Conservation (phyloP, 129 eudicot species). For the Apium graveolens region DNA sequence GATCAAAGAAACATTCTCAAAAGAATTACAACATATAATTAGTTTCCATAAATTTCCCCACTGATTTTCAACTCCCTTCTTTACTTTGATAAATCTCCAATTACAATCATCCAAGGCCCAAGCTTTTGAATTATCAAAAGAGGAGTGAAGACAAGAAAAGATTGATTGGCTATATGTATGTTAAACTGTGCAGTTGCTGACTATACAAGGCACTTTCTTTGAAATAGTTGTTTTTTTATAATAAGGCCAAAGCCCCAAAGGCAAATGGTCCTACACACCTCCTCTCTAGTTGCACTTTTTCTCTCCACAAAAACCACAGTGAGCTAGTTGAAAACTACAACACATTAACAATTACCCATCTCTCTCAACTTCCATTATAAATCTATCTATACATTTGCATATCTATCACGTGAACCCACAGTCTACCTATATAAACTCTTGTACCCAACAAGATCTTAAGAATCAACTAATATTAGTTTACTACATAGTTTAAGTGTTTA, state of each 20-base stretch:
- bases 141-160: slow-evolving; percentile 32
- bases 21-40: slow-evolving; percentile 54
- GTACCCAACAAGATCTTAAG: slow-evolving; percentile 3
- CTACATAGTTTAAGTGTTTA: neutral
- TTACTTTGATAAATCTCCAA: slow-evolving; percentile 34
- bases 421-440: neutral
- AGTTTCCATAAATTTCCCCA: slow-evolving; percentile 26
- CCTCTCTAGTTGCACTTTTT: slow-evolving; percentile 22
- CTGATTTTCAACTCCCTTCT: slow-evolving; percentile 35
- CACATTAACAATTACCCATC: slow-evolving; percentile 30
- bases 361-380: slow-evolving; percentile 12
- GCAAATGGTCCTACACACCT: slow-evolving; percentile 34
- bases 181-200: slow-evolving; percentile 70
- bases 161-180: slow-evolving; percentile 26
- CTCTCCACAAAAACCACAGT: slow-evolving; percentile 13
- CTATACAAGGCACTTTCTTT: slow-evolving; percentile 73
- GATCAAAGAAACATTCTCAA: slow-evolving; percentile 34
- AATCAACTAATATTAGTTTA: neutral
- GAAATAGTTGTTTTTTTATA: slow-evolving; percentile 19
- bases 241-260: slow-evolving; percentile 25
- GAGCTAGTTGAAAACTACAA: slow-evolving; percentile 46
- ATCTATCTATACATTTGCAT: slow-evolving; percentile 1
- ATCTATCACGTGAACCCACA: slow-evolving; percentile 18
- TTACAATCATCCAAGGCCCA: slow-evolving; percentile 26
- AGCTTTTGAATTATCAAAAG: slow-evolving; percentile 40